These are phyloP conservation scores for Solanum infundibuliforme DNA, from an alignment of 257 asterid genomes.

Conservation along the genomic window DNA sequence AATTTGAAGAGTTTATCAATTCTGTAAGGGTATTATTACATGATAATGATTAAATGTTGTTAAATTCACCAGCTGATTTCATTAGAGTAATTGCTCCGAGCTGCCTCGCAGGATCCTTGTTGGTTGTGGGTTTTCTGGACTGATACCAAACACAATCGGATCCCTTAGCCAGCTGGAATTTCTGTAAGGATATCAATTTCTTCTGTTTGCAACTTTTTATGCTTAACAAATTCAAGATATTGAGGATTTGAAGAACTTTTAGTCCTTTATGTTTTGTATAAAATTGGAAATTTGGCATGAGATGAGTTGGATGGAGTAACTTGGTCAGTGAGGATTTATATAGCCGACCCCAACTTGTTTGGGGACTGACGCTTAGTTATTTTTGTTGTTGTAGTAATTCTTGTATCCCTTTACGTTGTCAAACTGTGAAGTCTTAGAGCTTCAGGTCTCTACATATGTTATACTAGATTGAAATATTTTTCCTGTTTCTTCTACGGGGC, in stretches of 20 bases:
- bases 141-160: constrained; percentile 62
- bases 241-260: background rate
- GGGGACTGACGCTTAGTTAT: background rate
- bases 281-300: background rate
- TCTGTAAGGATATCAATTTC: constrained; percentile 42
- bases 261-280: background rate
- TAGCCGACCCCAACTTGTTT: background rate
- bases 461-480: background rate
- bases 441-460: background rate
- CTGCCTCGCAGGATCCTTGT: constrained; percentile 43
- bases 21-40: constrained; percentile 48
- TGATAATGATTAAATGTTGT: background rate
- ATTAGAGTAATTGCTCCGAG: background rate
- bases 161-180: constrained; percentile 39
- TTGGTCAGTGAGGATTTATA: background rate
- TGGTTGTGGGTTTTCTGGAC: constrained; percentile 78
- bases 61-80: background rate
- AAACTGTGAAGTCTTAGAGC: background rate
- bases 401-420: background rate
- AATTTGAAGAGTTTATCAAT: constrained; percentile 38
- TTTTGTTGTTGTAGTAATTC: background rate
- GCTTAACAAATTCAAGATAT: background rate
- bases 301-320: background rate
- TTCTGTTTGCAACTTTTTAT: background rate
- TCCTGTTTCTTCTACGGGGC: background rate